Base-by-base conservation (phyloP, 495 filamentous ascomycete species). In the Trichoderma reesei region DNA sequence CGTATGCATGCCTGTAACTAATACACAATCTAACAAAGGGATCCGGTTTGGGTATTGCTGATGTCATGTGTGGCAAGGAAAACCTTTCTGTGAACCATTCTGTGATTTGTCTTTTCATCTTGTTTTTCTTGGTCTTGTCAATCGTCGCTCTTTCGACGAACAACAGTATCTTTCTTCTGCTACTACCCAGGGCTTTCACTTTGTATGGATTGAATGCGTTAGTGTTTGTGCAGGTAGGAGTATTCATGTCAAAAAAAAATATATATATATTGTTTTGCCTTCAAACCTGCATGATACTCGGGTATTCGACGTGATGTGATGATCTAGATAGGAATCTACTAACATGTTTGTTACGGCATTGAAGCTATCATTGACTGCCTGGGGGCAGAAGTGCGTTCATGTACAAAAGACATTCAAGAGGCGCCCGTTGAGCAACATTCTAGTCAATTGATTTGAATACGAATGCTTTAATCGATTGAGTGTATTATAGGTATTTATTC, bases 1-100 rank as follows among this genome's bases (percentile, higher is more conserved):
- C 59, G 36, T 36, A 38, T 61, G 36, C 39, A 61, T 31, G 59
- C 59, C 26, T 61, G 59, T 61, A 61, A 39, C 59, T 61, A 61
- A 61, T 61, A 61, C 59, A 41, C 36, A 38, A 61, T 56, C 26
- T 14, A 34, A 56, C 33, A 56, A 56, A 26, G 51, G 26, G 34
- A 34, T 26, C 1, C 51, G 51, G 51, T 34, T 56, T 56, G 51
- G 51, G 51, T 56, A 56, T 56, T 20, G 51, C 51, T 56, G 34
- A 56, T 34, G 51, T 56, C 51, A 56, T 56, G 51, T 56, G 34
- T 26, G 51, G 34, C 51, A 56, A 56, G 51, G 14, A 13, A 13
- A 13, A 20, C 26, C 10, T 54, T 54, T n/a, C n/a, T n/a, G n/a
- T n/a, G n/a, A n/a, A n/a, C 26, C 26, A 26, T 9, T 51, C n/a